These are phyloP conservation scores for Paracamarosporium sp. DNA, from an alignment of 2,329 filamentous ascomycete genomes.

Conservation along the genomic window DNA sequence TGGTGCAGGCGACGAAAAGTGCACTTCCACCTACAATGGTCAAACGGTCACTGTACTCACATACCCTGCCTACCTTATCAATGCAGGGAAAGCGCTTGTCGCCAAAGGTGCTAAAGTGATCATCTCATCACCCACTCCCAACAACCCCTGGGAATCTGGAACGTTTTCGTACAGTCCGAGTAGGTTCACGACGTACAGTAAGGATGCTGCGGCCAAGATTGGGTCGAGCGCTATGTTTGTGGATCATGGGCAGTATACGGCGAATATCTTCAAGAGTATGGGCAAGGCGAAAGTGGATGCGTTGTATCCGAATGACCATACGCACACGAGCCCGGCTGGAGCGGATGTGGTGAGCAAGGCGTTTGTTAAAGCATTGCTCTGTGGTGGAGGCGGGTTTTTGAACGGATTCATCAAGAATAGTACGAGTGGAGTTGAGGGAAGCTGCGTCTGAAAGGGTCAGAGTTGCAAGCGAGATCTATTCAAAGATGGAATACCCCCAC, in stretches of 20 bases:
- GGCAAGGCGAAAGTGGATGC: conserved; percentile 59
- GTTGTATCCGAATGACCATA: conserved; percentile 67
- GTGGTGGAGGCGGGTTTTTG: conserved; percentile 54
- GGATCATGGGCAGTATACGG: conserved; percentile 66
- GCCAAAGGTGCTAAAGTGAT: conserved; percentile 66
- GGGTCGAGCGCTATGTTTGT: conserved; percentile 59
- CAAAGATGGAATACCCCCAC: no score
- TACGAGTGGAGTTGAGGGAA: conserved; percentile 37
- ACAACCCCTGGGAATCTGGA: conserved; percentile 68
- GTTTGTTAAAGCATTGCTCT: conserved; percentile 65
- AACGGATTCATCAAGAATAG: conserved; percentile 46
- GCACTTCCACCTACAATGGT: conserved; percentile 60
- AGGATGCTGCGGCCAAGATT: conserved; percentile 53
- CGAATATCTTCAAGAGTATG: conserved; percentile 59
- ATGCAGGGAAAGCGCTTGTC: conserved; percentile 62
- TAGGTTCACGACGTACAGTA: conserved; percentile 64
- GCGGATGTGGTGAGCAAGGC: conserved; percentile 63
- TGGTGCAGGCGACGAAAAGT: conserved; percentile 62
- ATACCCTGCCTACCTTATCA: conserved; percentile 65
- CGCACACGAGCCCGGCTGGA: conserved; percentile 65
- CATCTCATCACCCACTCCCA: conserved; percentile 65
- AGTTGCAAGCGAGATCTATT: no score
- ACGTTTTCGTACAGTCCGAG: conserved; percentile 55
- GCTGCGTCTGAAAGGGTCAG: conserved; percentile 37
- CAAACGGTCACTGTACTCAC: conserved; percentile 64